Evolutionary conservation across 306 rosid species (phyloP), one percentile per base, ranked within the genome.

Genomic region (Sphenostylis stenocarpa): DNA sequence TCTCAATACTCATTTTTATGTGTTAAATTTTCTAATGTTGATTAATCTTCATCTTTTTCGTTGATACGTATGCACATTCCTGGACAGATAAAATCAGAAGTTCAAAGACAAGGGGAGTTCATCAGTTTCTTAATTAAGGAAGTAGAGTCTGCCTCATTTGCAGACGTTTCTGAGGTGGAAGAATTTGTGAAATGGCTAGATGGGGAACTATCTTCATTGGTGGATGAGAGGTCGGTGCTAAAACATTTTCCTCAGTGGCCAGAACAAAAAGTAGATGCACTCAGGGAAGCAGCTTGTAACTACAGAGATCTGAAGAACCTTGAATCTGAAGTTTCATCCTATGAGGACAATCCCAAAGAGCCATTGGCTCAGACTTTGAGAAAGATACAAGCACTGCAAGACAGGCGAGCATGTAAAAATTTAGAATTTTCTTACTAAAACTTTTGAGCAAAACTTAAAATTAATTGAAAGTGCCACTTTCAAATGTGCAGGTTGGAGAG

Each of bases 201-300:
- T 38, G 84, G 84, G 36, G 90, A 93, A 47, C 73, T 96, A 3
- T 90, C 94, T 2, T 86, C 93, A 26, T 44, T 96, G 79, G 97
- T 92, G 3, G 98, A 93, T 73, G 98, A 96, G 79, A 79, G 94
- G 6, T 93, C 98, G 16, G 99, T 96, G 1, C 71, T 96, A 8
- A 90, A 90, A 73, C 94, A 96, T 81, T 96, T 95, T 76, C 92
- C 91, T 0, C 87, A 78, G 20, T 96, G 98, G 99, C 99, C 99
- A 13, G 99, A 96, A 57, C 80, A 89, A 72, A 92, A 92, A 76
- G 97, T 92, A 3, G 98, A 96, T 73, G 89, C 96, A 10, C 66
- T 92, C 4, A 68, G 99, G 3, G 99, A 96, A 82, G 97, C 98
- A 2, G 88, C 99, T 15, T 96, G 85, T 80, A 87, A 80, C 89